phyloP scores from a whole-genome alignment of 2,329 filamentous ascomycete species.

The Blastomyces silverae region DNA sequence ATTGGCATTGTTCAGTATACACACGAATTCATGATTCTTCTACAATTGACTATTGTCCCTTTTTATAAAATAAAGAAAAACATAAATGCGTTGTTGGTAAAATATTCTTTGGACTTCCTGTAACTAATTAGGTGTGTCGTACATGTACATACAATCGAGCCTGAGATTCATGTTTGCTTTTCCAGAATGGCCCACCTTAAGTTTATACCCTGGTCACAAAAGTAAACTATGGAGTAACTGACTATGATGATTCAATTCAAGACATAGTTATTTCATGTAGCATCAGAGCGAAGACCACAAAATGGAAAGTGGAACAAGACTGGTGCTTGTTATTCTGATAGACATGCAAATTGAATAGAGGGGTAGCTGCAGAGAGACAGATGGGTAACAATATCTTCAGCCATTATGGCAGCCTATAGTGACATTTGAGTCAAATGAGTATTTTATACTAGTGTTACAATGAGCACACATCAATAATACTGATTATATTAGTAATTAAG shows the following conservation, averaged over 20 bases:
- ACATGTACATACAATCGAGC: background rate
- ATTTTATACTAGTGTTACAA: no score
- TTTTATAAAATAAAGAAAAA: background rate
- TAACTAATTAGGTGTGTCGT: background rate
- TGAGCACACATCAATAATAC: no score
- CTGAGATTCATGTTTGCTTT: background rate
- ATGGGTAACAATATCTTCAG: background rate
- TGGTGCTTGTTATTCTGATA: background rate
- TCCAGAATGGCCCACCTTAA: background rate
- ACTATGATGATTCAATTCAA: background rate
- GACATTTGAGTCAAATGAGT: no score
- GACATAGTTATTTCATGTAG: background rate
- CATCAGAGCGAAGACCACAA: background rate
- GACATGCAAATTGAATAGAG: no score
- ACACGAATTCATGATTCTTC: background rate
- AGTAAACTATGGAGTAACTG: background rate
- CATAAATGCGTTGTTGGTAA: background rate
- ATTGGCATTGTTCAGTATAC: background rate
- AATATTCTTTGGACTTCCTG: background rate
- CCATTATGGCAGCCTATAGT: no score
- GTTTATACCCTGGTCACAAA: background rate
- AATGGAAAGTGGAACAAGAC: background rate
- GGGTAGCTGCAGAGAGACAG: no score
- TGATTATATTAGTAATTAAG: no score
- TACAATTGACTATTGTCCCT: background rate